Base-by-base conservation (phyloP, 768 basidiomycete genomes). In the Hygrophorus pudorinus region DNA sequence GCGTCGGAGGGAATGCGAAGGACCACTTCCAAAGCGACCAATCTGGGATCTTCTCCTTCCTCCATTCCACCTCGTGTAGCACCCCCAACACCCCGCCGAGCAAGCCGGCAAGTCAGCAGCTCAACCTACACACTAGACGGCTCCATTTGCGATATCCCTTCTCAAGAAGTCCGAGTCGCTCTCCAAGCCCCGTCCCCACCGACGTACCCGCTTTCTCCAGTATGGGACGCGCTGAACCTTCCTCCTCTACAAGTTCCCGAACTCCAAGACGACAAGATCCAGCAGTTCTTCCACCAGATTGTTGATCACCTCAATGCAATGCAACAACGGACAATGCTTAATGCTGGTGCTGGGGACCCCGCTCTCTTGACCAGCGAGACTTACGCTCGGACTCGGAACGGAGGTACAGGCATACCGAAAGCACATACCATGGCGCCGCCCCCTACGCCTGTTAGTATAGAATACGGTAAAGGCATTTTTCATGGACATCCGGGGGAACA, bases 211-310 rank as follows among this genome's bases (percentile, higher is more conserved):
- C 51, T 61, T 49, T 44, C 66, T 59, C 28, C 70, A 5, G 38
- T 55, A 11, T 43, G 50, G 45, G 54, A 55, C 36, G 55, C 53
- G 10, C 32, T 56, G 8, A 53, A 56, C 42, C 63, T 76, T 6
- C 68, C 72, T 5, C 65, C 62, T 6, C 57, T 86, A 27, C 70
- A 74, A 20, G 69, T 79, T n/a, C 85, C 88, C 0, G 74, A 82
- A 45, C 65, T 84, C 21, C 72, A 82, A 52, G 82, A 91, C 54
- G 76, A 76, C 42, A 79, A 75, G 36, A 78, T 94, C 54, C 86
- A 90, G 51, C 64, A 76, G 37, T 93, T 93, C 65, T 87, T 92
- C 62, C 72, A 84, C 44, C 86, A 93, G 59, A 80, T 92, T 37
- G 84, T 80, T 6, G 76, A 83, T 38, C 85, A 87, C 57, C 73